Base-by-base conservation (phyloP, 2,329 filamentous ascomycete species). In the Cladosporium austrohemisphaericum region DNA sequence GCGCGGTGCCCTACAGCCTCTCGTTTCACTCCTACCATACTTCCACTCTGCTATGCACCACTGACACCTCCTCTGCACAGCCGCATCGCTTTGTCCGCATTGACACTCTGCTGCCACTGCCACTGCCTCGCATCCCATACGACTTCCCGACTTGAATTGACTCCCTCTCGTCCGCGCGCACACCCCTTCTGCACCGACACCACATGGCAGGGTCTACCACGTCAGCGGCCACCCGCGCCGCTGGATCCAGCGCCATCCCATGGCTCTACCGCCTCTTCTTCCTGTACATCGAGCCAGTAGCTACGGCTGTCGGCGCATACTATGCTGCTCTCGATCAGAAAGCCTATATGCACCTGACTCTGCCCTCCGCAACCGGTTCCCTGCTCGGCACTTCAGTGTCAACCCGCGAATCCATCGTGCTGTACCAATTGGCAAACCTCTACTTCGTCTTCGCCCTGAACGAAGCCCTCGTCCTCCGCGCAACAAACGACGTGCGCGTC, bases 381-480 rank as follows among this genome's bases (percentile, higher is more conserved):
- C 66, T 84, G 11, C 46, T 55, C 35, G 52, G 48, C 5, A 29
- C 16, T 9, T 7, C 22, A 14, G 23, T 46, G 32, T 37, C 43
- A 5, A 77, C 76, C 32, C 85, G 84, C 1, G 77, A 79, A 8
- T 56, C 48, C 51, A 80, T 90, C 51, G 81, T 81, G 32, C 73
- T 91, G 59, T 81, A 82, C 14, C 87, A 92, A 69, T 77, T 92
- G 25, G 85, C 84, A 35, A 91, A 89, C 67, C 73, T 91, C 54
- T 92, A 91, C 69, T 67, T 91, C 31, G 78, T 87, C 51, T 88
- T 91, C 66, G 81, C 85, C 49, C 68, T 92, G 60, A 88, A 86
- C 69, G 86, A 93, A 69, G 85, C 85, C 2, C 69, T 89, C 19
- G 83, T 92, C 10, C 75, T 92, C 55, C 82, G 88, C 33, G 75